Evolutionary conservation across 805 yeast species (phyloP), one percentile per base, ranked within the genome.

Genomic region (Candida caryicola): DNA sequence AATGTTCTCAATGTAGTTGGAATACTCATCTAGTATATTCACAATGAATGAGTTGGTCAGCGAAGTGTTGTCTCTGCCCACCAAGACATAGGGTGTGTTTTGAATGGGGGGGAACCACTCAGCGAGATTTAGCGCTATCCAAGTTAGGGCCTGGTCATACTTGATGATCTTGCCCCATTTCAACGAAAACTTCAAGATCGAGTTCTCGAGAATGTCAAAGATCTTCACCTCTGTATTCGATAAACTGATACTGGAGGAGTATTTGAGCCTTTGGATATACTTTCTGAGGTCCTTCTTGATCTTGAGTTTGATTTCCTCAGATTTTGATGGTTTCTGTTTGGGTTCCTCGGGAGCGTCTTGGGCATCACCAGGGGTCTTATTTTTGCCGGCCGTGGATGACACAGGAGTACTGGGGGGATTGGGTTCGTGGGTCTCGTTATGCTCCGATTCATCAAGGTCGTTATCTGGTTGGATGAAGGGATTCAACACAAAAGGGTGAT

Each of bases 81-180:
- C 68, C 30, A 79, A 55, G 2, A 79, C 82, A 66, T 73, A 75
- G 13, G 71, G 67, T 9, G 79, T 73, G 33, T 69, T 66, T 12
- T 67, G 66, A 27, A 78, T 60, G 1, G 85, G 87, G 4, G 95
- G 90, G 23, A 79, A 74, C 95, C 95, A 89, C 58, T 88, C 95
- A 0, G 95, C 91, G 31, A 90, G 63, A 8, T 88, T 89, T 23
- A 87, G 62, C 0, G 96, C 96, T 14, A 86, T 77, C 96, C 96
- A 89, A 2, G 91, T 74, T 51, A 89, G 69, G 0, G 95, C 90
- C 31, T 82, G 73, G 58, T 87, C 93, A 56, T 90, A 90, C 48
- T 79, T 80, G 37, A 86, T 76, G 40, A 81, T 70, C 27, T 71
- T 69, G 5, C 93, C 90, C 95, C 95, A 89, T 63, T 86, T 86